Base-by-base conservation (phyloP, 129 eudicot genomes). In the Oenanthe sinensis region DNA sequence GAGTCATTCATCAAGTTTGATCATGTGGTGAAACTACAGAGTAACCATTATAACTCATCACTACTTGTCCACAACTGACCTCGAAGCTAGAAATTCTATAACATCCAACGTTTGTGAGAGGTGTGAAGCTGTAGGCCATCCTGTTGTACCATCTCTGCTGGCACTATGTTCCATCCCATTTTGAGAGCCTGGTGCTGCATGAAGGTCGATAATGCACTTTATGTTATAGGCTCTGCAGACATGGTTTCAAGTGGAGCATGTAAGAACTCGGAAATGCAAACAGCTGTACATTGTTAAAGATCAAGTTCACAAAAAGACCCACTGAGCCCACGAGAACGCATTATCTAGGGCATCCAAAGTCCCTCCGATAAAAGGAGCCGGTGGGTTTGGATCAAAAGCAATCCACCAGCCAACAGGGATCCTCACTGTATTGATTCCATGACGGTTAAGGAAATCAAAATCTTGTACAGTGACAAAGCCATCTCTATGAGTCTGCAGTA, bases 361-460 rank as follows among this genome's bases (percentile, higher is more conserved):
- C 46, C 93, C 97, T 5, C 91, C 90, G 47, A 89, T 62, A 69
- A 89, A 91, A 74, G 93, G 93, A 36, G 89, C 80, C 0, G 93
- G 93, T 75, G 97, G 93, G 80, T 85, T 79, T 42, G 93, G 89
- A 85, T 91, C 97, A 74, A 20, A 85, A 26, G 91, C 90, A 79
- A 91, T 91, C 97, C 97, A 91, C 97, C 97, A 91, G 45, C 97
- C 97, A 62, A 91, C 97, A 9, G 93, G 93, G 76, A 89, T 89
- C 80, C 97, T 87, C 44, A 91, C 93, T 9, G 97, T 81, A 82
- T 91, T 91, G 42, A 91, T 84, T 76, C 97, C 97, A 50, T 89
- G 82, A 70, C 67, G 76, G 58, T 76, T 70, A 5, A 91, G 79
- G 77, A 91, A 91, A 37, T 79, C 62, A 72, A 91, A 91, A 79